Base-by-base conservation (phyloP, 2,329 filamentous ascomycete genomes). In the Tolypocladium capitatum region DNA sequence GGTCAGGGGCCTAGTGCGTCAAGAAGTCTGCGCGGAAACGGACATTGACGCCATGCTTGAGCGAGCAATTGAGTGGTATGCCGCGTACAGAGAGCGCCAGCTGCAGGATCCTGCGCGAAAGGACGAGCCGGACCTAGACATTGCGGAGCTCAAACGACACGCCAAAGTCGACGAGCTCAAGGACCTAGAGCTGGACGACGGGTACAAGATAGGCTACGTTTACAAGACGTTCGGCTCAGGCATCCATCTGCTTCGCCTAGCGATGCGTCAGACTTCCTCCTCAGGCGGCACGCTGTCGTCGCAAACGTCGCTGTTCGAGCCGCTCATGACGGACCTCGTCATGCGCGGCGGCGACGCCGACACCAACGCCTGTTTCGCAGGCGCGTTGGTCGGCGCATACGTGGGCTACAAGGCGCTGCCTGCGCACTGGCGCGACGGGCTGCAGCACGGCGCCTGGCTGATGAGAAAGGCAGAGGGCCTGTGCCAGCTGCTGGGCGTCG, bases 321-420 rank as follows among this genome's bases (percentile, higher is more conserved):
- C 64, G 6, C 58, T 73, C 11, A 71, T 76, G 13, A 71, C 68
- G 0, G 63, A 70, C 7, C 61, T 77, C 14, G 66, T 71, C 33
- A 73, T 75, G 70, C 63, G 68, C 33, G 74, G 71, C 2, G 74
- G 74, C 0, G 74, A 77, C 50, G 71, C 73, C 3, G 74, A 76
- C 51, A 76, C 74, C 1, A 76, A 77, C 49, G 73, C 71, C 7
- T 74, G 71, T 41, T 72, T 71, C 46, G 72, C 73, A 0, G 73
- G 73, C 0, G 71, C 72, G 0, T 58, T 77, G 0, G 52, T 76
- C 1, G 74, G 74, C 0, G 67, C 65, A 0, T 70, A 68, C 36
- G 53, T 75, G 1, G 74, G 74, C 14, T 72, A 70, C 55, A 65
- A 61, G 36, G 59, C 60, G 1, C 58, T 77, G 4, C 72, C 74